A percentile compares a stretch with the other conserved stretches of the same genome.
These are phyloP conservation scores for Alternaria triticina DNA, from an alignment of 2,329 filamentous ascomycete genomes.

Conservation along the genomic window DNA sequence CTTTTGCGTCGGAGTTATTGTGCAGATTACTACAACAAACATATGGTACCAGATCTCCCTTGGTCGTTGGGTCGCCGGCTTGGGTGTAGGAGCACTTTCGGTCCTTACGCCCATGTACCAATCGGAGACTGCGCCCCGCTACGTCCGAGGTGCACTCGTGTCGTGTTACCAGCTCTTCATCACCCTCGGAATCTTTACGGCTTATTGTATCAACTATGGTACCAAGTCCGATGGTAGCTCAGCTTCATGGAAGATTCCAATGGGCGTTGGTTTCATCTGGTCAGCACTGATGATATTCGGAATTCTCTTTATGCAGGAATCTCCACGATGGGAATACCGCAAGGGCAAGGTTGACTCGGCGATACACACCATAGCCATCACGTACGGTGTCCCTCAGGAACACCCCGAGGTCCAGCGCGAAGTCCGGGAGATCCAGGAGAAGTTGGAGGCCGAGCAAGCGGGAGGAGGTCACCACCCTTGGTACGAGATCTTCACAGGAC, in stretches of 20 bases:
- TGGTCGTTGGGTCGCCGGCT: slow-evolving; percentile 70
- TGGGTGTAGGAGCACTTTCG: slow-evolving; percentile 69
- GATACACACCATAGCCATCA: slow-evolving; percentile 58
- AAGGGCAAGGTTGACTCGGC: slow-evolving; percentile 60
- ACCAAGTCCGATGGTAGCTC: slow-evolving; percentile 58
- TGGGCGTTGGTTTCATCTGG: slow-evolving; percentile 65
- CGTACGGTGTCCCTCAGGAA: slow-evolving; percentile 63
- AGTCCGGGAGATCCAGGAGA: slow-evolving; percentile 62
- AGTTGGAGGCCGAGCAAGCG: slow-evolving; percentile 60
- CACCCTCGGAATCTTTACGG: slow-evolving; percentile 68
- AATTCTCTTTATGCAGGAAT: slow-evolving; percentile 63
- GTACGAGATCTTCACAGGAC: slow-evolving; percentile 69
- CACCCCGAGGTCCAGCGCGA: slow-evolving; percentile 62
- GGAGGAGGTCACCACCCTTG: slow-evolving; percentile 44
- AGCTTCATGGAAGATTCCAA: slow-evolving; percentile 68
- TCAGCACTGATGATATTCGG: slow-evolving; percentile 60
- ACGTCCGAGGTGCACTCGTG: slow-evolving; percentile 69
- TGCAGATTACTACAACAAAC: slow-evolving; percentile 66
- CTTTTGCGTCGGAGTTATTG: slow-evolving; percentile 68
- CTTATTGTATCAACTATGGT: slow-evolving; percentile 63
- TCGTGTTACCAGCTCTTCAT: slow-evolving; percentile 72
- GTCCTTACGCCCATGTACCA: slow-evolving; percentile 68
- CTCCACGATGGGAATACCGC: slow-evolving; percentile 65
- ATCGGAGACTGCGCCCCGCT: slow-evolving; percentile 68
- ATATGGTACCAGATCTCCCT: slow-evolving; percentile 69